phyloP scores from a whole-genome alignment of 164 flowering plant species.

The Vitis rotundifolia region DNA sequence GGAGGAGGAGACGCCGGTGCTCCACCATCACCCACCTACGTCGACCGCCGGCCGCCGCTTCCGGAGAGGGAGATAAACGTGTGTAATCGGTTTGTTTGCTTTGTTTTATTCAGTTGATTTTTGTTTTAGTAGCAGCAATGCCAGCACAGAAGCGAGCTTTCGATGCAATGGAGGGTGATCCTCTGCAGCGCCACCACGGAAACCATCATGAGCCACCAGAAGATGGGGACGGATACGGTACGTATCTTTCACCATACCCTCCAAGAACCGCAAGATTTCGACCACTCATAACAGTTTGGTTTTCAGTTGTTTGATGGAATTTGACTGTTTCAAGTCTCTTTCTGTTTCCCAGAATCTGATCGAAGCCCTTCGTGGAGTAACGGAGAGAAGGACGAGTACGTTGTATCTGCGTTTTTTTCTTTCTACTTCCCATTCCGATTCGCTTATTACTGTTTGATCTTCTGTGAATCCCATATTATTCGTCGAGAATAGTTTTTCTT shows the following conservation, averaged over 20 bases:
- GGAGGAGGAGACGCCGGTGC: slow-evolving; percentile 8
- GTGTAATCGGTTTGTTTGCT: too few species aligned
- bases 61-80: background rate
- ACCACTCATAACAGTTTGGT: background rate
- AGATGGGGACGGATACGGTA: slow-evolving; percentile 18
- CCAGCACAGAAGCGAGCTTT: slow-evolving; percentile 37
- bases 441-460: background rate
- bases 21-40: background rate
- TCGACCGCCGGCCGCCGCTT: background rate
- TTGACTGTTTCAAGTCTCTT: background rate
- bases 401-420: slow-evolving; percentile 2
- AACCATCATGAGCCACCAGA: slow-evolving; percentile 7
- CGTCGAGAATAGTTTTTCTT: background rate
- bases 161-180: slow-evolving; percentile 27
- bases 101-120: too few species aligned
- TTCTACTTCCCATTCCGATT: background rate
- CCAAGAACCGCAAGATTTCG: background rate
- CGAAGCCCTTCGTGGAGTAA: slow-evolving; percentile 40
- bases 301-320: background rate
- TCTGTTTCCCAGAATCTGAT: slow-evolving; percentile 39
- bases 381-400: slow-evolving; percentile 48
- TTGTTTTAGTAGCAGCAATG: slow-evolving; percentile 22
- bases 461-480: background rate
- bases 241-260: background rate
- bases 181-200: slow-evolving; percentile 6